These are phyloP conservation scores for Zalaria obscura DNA, from an alignment of 2,329 filamentous ascomycete species.

Conservation along the genomic window DNA sequence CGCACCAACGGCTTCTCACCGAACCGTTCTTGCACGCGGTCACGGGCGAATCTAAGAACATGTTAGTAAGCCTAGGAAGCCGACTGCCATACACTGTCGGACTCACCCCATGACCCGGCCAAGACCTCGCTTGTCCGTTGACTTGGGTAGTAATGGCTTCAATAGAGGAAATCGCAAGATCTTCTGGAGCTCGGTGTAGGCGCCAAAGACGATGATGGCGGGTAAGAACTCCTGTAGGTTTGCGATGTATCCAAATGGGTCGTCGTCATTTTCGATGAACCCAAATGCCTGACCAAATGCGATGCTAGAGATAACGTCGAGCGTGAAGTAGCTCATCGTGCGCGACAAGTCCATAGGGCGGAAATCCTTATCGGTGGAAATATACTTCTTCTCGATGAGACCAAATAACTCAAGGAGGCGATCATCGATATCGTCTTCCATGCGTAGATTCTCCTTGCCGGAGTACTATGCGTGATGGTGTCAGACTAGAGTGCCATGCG, in stretches of 20 bases:
- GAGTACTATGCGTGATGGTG: slow-evolving; percentile 13
- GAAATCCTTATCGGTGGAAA: slow-evolving; percentile 17
- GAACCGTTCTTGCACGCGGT: slow-evolving; percentile 33
- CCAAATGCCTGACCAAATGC: slow-evolving; percentile 33
- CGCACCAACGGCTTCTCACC: slow-evolving; percentile 26
- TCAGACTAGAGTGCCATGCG: neutral
- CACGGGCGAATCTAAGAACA: slow-evolving; percentile 24
- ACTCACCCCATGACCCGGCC: slow-evolving; percentile 21
- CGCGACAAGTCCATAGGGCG: slow-evolving; percentile 21
- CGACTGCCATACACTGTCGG: neutral
- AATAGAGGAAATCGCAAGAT: slow-evolving; percentile 27
- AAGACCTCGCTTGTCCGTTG: slow-evolving; percentile 30
- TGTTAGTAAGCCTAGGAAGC: too few relatives aligned
- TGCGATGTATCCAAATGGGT: slow-evolving; percentile 35
- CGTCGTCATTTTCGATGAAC: slow-evolving; percentile 32
- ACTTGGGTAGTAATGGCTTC: slow-evolving; percentile 28
- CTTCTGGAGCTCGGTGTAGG: slow-evolving; percentile 27
- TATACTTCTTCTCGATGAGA: slow-evolving; percentile 19
- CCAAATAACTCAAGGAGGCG: slow-evolving; percentile 18
- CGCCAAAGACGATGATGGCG: slow-evolving; percentile 29
- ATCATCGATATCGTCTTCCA: slow-evolving; percentile 23
- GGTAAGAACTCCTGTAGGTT: slow-evolving; percentile 29
- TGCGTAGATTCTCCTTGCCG: slow-evolving; percentile 23
- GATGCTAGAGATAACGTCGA: slow-evolving; percentile 26
- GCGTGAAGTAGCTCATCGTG: slow-evolving; percentile 24